phyloP scores from a whole-genome alignment of 2,329 filamentous ascomycete genomes.

The Apiospora aurea region DNA sequence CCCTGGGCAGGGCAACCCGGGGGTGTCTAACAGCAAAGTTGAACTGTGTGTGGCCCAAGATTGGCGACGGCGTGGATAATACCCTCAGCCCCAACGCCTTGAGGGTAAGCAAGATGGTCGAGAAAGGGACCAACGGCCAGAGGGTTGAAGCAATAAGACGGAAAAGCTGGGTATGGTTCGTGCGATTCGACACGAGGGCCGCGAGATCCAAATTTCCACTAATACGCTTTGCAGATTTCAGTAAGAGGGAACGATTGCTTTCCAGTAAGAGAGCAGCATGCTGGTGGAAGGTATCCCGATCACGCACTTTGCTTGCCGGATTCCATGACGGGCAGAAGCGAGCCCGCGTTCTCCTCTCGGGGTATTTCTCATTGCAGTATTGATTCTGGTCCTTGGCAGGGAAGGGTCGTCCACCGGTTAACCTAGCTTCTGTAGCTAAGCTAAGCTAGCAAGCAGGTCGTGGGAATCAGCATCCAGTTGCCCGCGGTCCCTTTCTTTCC shows the following conservation, averaged over 20 bases:
- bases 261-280: neutral
- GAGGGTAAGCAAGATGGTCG: slow-evolving; percentile 13
- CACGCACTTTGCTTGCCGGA: slow-evolving; percentile 19
- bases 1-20: slow-evolving; percentile 14
- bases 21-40: slow-evolving; percentile 37
- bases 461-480: slow-evolving; percentile 11
- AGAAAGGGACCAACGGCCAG: neutral
- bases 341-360: slow-evolving; percentile 33
- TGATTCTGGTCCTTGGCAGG: slow-evolving; percentile 32
- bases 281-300: slow-evolving; percentile 4
- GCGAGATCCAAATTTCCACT: slow-evolving; percentile 4
- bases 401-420: slow-evolving; percentile 8
- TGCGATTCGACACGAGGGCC: slow-evolving; percentile 15
- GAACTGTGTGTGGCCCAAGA: slow-evolving; percentile 32
- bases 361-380: slow-evolving; percentile 31
- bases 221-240: slow-evolving; percentile 10
- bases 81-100: slow-evolving; percentile 22
- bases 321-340: slow-evolving; percentile 28
- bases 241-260: neutral
- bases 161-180: neutral
- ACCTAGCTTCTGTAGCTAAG: neutral
- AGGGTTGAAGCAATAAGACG: slow-evolving; percentile 7
- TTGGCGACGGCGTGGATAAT: slow-evolving; percentile 16
- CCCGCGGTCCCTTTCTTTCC: slow-evolving; percentile 20
- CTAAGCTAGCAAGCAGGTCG: neutral